Evolutionary conservation across 352 stramenopile genomes (phyloP), one percentile per base, ranked within the genome.

Genomic region (Pythium rishiriense): DNA sequence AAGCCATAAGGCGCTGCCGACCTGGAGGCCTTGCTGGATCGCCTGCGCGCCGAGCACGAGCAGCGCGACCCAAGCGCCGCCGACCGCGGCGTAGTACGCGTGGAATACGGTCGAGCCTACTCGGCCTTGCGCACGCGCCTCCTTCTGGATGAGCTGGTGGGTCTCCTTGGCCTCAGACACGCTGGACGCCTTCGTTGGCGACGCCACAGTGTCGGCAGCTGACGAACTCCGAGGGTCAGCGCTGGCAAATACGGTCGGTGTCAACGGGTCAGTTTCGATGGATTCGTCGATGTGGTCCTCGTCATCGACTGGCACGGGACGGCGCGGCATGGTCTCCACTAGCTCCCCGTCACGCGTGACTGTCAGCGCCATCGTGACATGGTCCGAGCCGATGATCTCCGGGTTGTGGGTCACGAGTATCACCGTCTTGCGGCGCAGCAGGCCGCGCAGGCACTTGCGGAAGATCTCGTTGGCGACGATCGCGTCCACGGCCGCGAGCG

Each of bases 391-490:
- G 46, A 81, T 81, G 50, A 83, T 81, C 29, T 81, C 73, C 15
- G 70, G 60, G 50, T 82, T 83, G 55, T 90, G 81, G 1, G 79
- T 90, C 45, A 79, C 77, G 11, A 88, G 47, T 7, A 90, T 68
- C 28, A 88, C 73, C 19, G 76, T 85, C 57, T 86, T 85, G 43
- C 79, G 48, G n/a, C 64, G 70, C 25, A 88, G 61, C n/a, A 84
- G 39, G 5, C 70, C 71, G 0, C 78, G 47, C 42, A 94, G 72
- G 39, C 82, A 92, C 54, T 90, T 87, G 25, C 83, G 62, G 53
- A 93, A 88, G 42, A 95, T 81, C 57, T 93, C 81, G 24, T 52
- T 37, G 12, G 33, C 19, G 19, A 47, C 41, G 41, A 47, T 47
- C 19, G 41, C 19, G 41, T 87, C 76, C 17, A 88, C 73, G 26